Conservation (phyloP, 306 rosid genomes). For the Malus sylvestris region DNA sequence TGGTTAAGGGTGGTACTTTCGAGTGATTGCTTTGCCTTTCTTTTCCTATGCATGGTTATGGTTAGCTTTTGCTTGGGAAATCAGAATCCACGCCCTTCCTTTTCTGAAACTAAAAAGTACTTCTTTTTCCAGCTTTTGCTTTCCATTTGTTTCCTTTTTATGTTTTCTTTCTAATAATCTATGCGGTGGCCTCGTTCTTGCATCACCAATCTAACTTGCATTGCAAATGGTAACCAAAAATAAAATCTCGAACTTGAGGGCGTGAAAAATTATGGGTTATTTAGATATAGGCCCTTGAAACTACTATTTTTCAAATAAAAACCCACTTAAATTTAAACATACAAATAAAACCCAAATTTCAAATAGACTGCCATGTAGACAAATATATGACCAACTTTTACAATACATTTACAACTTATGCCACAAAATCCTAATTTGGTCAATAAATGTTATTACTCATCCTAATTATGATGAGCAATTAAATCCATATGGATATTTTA, state of each 20-base stretch:
- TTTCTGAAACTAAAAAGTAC: conserved; percentile 37
- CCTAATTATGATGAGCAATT: no score
- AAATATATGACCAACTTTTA: no score
- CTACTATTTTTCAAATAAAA: no score
- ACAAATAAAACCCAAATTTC: no score
- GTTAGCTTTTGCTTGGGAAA: conserved; percentile 24
- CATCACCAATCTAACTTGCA: background rate
- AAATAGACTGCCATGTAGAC: no score
- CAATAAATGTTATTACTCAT: no score
- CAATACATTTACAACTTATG: no score
- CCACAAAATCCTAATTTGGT: no score
- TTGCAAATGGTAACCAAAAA: background rate
- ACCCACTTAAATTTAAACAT: no score
- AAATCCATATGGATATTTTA: no score
- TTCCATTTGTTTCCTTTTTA: conserved; percentile 31
- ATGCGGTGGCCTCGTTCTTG: conserved; percentile 16
- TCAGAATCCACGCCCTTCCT: conserved; percentile 22
- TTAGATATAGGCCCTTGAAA: no score
- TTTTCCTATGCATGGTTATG: conserved; percentile 7
- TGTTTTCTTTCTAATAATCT: conserved; percentile 24
- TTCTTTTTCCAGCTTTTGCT: conserved; percentile 45
- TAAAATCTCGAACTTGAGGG: conserved; percentile 6
- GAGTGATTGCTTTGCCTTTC: background rate
- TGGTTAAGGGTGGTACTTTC: background rate
- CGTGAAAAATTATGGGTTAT: background rate